These are phyloP conservation scores for Juglanconis oblonga DNA, from an alignment of 2,329 filamentous ascomycete genomes.

Conservation along the genomic window DNA sequence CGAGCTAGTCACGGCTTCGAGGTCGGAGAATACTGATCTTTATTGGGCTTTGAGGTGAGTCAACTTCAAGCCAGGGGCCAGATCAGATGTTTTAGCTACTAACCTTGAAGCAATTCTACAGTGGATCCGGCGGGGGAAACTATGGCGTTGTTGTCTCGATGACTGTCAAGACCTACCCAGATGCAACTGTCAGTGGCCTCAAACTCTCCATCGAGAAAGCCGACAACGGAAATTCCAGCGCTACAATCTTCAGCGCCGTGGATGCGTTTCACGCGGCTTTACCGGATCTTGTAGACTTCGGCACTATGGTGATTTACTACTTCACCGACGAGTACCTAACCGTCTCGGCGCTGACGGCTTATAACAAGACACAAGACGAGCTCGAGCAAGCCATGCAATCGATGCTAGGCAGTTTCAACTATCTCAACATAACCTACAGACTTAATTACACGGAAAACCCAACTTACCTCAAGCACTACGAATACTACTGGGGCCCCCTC, in stretches of 20 bases:
- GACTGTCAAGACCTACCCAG: conserved; percentile 24
- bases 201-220: conserved; percentile 18
- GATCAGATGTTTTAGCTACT: background rate
- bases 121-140: conserved; percentile 40
- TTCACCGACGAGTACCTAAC: conserved; percentile 21
- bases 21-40: conserved; percentile 41
- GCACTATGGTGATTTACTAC: conserved; percentile 26
- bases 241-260: conserved; percentile 20
- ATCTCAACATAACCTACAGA: conserved; percentile 23
- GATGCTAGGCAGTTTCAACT: conserved; percentile 25
- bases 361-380: conserved; percentile 25
- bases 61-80: too few relatives aligned
- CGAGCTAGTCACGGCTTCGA: conserved; percentile 36
- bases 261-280: conserved; percentile 24
- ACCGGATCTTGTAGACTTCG: conserved; percentile 24
- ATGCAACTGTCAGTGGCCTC: conserved; percentile 21
- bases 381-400: conserved; percentile 27
- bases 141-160: conserved; percentile 33
- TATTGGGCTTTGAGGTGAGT: conserved; percentile 42
- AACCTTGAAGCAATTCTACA: background rate
- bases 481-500: conserved; percentile 33
- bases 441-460: conserved; percentile 26
- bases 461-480: conserved; percentile 31
- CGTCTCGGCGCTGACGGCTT: conserved; percentile 26
- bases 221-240: conserved; percentile 13